Evolutionary conservation across 495 filamentous ascomycete species (phyloP).

Genomic region (Penicillium canariense): DNA sequence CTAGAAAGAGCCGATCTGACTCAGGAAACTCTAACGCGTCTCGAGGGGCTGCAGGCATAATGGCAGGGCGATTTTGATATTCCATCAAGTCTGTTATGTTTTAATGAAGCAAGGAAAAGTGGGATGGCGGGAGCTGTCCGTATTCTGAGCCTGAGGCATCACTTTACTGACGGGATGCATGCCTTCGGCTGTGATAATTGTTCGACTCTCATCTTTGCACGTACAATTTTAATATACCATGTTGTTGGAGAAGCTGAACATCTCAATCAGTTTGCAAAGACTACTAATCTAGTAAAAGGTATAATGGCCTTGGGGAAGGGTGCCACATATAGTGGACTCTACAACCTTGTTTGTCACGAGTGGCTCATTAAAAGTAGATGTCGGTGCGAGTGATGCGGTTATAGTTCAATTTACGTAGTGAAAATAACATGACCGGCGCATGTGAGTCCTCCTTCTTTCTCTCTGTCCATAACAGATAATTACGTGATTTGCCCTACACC

Average conservation of each 20-base stretch:
- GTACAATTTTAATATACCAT: too few relatives aligned
- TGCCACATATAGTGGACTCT: too few relatives aligned
- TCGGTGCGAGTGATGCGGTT: not conserved
- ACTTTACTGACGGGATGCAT: not conserved
- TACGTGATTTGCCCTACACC: too few relatives aligned
- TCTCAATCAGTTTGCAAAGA: too few relatives aligned
- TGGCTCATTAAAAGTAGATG: not conserved
- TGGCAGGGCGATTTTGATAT: not conserved
- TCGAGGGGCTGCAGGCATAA: constrained; percentile 14
- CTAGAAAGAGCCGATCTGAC: constrained; percentile 38
- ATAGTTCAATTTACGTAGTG: not conserved
- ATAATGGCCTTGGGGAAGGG: too few relatives aligned
- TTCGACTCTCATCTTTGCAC: too few relatives aligned
- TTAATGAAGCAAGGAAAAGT: not conserved
- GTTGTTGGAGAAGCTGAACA: too few relatives aligned
- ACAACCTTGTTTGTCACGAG: not conserved
- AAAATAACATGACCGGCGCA: too few relatives aligned
- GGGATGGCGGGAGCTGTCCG: not conserved
- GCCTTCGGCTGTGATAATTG: not conserved
- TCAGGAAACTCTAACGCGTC: constrained; percentile 41
- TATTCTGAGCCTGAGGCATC: constrained; percentile 8
- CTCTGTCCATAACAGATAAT: too few relatives aligned
- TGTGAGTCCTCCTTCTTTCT: too few relatives aligned
- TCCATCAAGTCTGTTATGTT: not conserved
- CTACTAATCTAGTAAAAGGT: too few relatives aligned